Conservation (phyloP, 2,329 filamentous ascomycete species). For the Camptophora hylomeconis region DNA sequence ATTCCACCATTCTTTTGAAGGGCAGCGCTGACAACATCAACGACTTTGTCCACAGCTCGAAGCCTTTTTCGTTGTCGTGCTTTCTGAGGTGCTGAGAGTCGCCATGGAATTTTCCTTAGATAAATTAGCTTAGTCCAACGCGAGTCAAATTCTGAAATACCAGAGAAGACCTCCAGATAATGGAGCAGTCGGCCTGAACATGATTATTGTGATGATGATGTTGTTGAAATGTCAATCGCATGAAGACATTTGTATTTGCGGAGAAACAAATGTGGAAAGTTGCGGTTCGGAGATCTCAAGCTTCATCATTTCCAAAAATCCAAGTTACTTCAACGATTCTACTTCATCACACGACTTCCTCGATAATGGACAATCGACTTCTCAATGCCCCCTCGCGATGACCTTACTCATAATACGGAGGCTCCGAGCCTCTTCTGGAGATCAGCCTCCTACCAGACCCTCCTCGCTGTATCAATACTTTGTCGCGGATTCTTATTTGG, state of each 20-base stretch:
- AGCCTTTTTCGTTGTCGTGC: constrained; percentile 71
- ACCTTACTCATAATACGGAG: constrained; percentile 30
- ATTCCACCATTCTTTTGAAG: constrained; percentile 60
- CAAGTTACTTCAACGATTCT: no score
- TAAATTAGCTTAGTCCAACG: constrained; percentile 1
- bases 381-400: constrained; percentile 21
- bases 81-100: constrained; percentile 84
- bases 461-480: constrained; percentile 59
- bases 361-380: no score
- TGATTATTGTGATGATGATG: constrained; percentile 32
- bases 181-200: constrained; percentile 73
- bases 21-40: constrained; percentile 68
- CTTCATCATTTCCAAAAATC: no score
- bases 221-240: no score
- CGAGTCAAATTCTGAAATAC: constrained; percentile 30
- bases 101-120: constrained; percentile 85
- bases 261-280: no score
- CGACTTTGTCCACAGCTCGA: constrained; percentile 73
- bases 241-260: no score
- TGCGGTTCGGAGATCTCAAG: no score
- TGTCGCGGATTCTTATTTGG: constrained; percentile 64
- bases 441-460: constrained; percentile 56
- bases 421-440: constrained; percentile 46
- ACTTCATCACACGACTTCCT: no score
- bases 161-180: constrained; percentile 73